These are phyloP conservation scores for Tulasnella sp. DNA, from an alignment of 768 basidiomycete genomes.

Conservation along the genomic window DNA sequence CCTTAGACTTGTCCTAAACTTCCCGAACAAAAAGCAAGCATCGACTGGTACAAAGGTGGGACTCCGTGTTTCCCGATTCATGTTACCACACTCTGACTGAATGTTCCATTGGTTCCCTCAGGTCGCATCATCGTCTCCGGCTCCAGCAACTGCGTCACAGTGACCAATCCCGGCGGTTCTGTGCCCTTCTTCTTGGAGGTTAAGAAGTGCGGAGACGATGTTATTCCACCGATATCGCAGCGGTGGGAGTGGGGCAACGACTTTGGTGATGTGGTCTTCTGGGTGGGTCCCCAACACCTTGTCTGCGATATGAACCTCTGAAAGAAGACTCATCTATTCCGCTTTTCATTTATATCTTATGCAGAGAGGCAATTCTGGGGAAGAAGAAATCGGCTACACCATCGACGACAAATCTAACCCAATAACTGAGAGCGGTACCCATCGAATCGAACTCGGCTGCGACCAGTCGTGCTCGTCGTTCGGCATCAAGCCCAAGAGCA, in stretches of 20 bases:
- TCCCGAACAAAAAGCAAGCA: neutral
- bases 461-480: neutral
- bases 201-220: neutral
- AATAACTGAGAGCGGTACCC: neutral
- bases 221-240: neutral
- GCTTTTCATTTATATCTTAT: neutral
- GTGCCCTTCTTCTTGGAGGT: neutral
- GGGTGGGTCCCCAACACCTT: neutral
- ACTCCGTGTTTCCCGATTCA: neutral
- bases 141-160: neutral
- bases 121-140: slow-evolving; percentile 7
- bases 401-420: neutral
- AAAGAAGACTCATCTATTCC: neutral
- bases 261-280: neutral
- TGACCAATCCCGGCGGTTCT: neutral
- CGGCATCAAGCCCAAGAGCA: neutral
- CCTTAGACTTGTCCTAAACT: neutral
- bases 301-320: neutral
- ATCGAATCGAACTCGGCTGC: neutral
- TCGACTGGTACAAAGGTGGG: neutral
- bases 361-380: neutral
- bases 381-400: neutral
- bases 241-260: neutral
- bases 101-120: neutral
- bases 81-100: neutral